Evolutionary conservation across 768 basidiomycete genomes (phyloP).

Genomic region (Leccinellum rugosiceps): DNA sequence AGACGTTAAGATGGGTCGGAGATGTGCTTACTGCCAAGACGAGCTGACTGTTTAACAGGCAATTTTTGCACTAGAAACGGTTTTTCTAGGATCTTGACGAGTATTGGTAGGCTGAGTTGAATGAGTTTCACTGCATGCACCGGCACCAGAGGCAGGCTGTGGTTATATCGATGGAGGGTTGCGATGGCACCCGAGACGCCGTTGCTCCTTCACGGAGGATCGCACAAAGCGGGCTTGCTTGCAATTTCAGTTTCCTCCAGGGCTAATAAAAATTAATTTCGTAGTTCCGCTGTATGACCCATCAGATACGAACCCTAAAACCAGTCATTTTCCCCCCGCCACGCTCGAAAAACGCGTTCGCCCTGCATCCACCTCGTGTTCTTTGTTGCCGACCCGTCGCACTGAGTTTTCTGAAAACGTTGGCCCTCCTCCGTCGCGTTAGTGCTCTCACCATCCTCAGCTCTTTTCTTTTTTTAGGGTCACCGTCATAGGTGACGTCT

Average conservation of each 20-base stretch:
- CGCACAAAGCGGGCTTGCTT: background rate
- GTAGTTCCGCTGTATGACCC: background rate
- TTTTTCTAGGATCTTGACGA: too few relatives aligned
- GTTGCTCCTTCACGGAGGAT: too few relatives aligned
- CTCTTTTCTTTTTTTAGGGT: background rate
- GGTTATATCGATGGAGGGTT: background rate
- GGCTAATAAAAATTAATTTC: background rate
- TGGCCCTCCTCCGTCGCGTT: background rate
- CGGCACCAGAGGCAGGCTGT: too few relatives aligned
- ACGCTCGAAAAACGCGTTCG: constrained; percentile 4
- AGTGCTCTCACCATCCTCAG: background rate
- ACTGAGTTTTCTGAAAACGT: background rate
- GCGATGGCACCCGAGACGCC: background rate
- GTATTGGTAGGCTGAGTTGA: too few relatives aligned
- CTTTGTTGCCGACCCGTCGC: background rate
- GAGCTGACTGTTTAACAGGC: too few relatives aligned
- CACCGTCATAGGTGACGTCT: background rate
- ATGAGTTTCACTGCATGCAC: too few relatives aligned
- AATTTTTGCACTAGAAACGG: background rate
- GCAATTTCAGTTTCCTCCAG: background rate
- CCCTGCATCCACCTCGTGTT: constrained; percentile 13
- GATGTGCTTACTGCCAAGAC: background rate
- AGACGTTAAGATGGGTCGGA: background rate
- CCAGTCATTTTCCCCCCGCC: background rate
- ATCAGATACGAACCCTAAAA: background rate